A percentile compares a stretch with the other conserved stretches of the same genome.
Evolutionary conservation across 169 alveolate species (phyloP).

Genomic region (Babesia sp.): DNA sequence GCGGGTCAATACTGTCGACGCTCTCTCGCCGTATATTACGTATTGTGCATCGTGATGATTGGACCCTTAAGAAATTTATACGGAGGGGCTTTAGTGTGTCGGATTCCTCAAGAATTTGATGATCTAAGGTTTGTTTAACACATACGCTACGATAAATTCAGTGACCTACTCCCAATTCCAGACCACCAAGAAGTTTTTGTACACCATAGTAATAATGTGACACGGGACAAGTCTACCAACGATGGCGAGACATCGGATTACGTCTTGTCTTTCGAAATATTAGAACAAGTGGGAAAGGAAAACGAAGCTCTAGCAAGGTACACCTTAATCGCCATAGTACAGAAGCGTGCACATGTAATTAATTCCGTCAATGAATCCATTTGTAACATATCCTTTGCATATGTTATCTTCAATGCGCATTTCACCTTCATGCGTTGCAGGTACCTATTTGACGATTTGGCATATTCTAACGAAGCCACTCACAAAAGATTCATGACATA

Average conservation of each 20-base stretch:
- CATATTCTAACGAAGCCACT: slow-evolving; percentile 50
- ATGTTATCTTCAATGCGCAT: too few species aligned
- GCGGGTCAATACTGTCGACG: too few species aligned
- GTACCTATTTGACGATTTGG: slow-evolving; percentile 50
- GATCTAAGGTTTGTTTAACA: slow-evolving; percentile 50
- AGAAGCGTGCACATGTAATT: too few species aligned
- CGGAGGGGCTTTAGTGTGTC: slow-evolving; percentile 62
- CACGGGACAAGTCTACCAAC: background rate
- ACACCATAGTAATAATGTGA: slow-evolving; percentile 2
- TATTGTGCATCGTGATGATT: slow-evolving; percentile 11
- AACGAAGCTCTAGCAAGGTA: slow-evolving; percentile 57
- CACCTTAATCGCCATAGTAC: background rate
- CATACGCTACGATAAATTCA: background rate
- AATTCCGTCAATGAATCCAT: too few species aligned
- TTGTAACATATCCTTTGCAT: too few species aligned
- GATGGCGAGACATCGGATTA: background rate
- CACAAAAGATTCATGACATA: background rate
- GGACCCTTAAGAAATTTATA: slow-evolving; percentile 9
- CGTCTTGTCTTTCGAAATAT: slow-evolving; percentile 56
- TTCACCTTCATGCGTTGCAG: slow-evolving; percentile 4
- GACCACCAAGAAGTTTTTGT: slow-evolving; percentile 65
- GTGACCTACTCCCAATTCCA: slow-evolving; percentile 48
- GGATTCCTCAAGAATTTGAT: slow-evolving; percentile 34
- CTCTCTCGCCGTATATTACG: background rate
- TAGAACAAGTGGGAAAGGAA: slow-evolving; percentile 15